Evolutionary conservation across 2,329 filamentous ascomycete species (phyloP).

Genomic region (Xylariaceae sp.): DNA sequence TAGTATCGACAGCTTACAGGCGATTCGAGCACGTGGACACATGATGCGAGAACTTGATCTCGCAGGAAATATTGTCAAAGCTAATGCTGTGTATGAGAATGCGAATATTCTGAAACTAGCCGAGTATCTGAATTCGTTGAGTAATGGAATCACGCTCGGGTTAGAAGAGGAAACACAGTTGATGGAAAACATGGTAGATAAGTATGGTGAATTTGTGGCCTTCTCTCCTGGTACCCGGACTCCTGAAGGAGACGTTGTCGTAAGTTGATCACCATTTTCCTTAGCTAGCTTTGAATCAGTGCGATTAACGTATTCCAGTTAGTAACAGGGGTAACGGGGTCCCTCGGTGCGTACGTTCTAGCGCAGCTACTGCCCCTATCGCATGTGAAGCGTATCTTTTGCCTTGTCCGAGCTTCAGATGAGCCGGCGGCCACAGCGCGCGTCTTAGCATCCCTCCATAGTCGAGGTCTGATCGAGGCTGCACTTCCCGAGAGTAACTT

Average conservation of each 20-base stretch:
- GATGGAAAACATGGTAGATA: slow-evolving; percentile 44
- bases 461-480: slow-evolving; percentile 45
- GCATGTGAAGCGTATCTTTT: slow-evolving; percentile 59
- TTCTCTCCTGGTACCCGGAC: slow-evolving; percentile 29
- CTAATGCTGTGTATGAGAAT: slow-evolving; percentile 42
- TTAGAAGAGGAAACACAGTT: slow-evolving; percentile 39
- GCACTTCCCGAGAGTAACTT: slow-evolving; percentile 32
- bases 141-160: no score
- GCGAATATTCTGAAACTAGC: slow-evolving; percentile 35
- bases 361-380: slow-evolving; percentile 62
- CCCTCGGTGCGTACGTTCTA: slow-evolving; percentile 63
- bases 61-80: slow-evolving; percentile 25
- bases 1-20: slow-evolving; percentile 40
- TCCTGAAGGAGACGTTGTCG: slow-evolving; percentile 33
- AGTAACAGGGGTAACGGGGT: slow-evolving; percentile 67
- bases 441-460: slow-evolving; percentile 40
- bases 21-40: slow-evolving; percentile 32
- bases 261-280: slow-evolving; percentile 19
- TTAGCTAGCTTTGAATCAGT: no score
- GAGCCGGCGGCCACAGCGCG: slow-evolving; percentile 40
- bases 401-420: slow-evolving; percentile 52
- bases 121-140: slow-evolving; percentile 25
- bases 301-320: slow-evolving; percentile 41
- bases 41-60: slow-evolving; percentile 37
- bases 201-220: slow-evolving; percentile 45